Evolutionary conservation across 345 rosid genomes (phyloP), one percentile per base, ranked within the genome.

Genomic region (Pugionium dolabratum): DNA sequence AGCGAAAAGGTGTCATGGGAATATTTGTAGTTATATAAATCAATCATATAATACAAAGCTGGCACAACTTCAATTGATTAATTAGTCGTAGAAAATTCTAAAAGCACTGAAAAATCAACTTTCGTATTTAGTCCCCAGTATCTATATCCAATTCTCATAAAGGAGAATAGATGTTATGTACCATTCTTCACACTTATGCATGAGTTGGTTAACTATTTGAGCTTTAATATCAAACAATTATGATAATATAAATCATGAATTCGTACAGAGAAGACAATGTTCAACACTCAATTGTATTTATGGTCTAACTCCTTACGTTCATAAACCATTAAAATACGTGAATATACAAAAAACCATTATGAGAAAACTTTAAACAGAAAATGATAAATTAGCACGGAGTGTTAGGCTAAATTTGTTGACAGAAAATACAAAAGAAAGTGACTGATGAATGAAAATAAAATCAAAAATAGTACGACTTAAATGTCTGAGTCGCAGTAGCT

Each of bases 1-100:
- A 59, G 54, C 52, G 50, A 67, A 64, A 70, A 43, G 68, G 74
- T 56, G 72, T 62, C 59, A 54, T 57, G 72, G 76, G 66, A 10
- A 66, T 73, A 59, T 66, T 30, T 66, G 62, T 62, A 48, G 57
- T 59, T 52, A 26, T 52, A 73, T 36, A 49, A 29, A 50, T 52
- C 69, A 51, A 65, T 51, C 61, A 51, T 72, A 58, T 52, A 52
- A 39, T 54, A 53, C 48, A 72, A 58, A 72, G 60, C 47, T 72
- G 59, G 55, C 70, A 70, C 54, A 42, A 32, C 4, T 4, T 49
- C 27, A 9, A 6, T 29, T 34, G n/a, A 58, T 42, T 48, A 48
- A 28, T 27, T 33, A 49, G 11, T 33, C 25, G 2, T 18, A 18
- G 18, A 18, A 18, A 18, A 18, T 18, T 18, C 18, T 18, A 18